Evolutionary conservation across 2,329 filamentous ascomycete genomes (phyloP).

Genomic region (Stromatinia cepivora): DNA sequence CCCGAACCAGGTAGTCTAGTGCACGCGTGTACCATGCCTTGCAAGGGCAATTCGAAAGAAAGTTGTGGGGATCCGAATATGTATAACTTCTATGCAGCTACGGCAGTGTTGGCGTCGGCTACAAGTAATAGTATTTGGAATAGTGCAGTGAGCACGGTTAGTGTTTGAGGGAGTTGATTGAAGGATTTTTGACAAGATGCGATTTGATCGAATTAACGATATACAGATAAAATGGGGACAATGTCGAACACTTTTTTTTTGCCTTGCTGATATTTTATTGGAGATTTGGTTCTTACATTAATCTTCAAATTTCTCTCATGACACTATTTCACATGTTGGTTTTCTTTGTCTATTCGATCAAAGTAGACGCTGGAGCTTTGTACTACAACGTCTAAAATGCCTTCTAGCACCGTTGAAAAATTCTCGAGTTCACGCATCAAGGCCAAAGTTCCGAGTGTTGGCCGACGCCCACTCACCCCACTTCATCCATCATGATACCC

Average conservation of each 20-base stretch:
- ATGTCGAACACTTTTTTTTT: background rate
- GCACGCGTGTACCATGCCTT: constrained; percentile 29
- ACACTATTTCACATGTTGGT: background rate
- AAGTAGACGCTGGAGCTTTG: background rate
- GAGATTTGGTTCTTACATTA: background rate
- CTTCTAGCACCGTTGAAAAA: background rate
- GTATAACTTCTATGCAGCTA: constrained; percentile 42
- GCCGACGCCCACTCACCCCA: background rate
- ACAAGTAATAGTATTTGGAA: background rate
- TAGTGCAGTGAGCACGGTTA: constrained; percentile 9
- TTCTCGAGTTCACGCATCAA: background rate
- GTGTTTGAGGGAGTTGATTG: background rate
- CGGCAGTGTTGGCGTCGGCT: constrained; percentile 19
- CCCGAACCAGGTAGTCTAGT: constrained; percentile 22
- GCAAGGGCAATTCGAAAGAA: constrained; percentile 28
- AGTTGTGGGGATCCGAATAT: constrained; percentile 42
- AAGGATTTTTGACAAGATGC: background rate
- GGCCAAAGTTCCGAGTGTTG: background rate
- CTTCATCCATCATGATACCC: background rate
- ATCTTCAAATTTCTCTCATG: background rate
- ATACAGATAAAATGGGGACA: background rate
- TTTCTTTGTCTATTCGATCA: background rate
- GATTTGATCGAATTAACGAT: background rate
- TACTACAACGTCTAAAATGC: background rate
- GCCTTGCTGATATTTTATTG: constrained; percentile 1